Base-by-base conservation (phyloP, 257 asterid genomes). In the Plantago major region DNA sequence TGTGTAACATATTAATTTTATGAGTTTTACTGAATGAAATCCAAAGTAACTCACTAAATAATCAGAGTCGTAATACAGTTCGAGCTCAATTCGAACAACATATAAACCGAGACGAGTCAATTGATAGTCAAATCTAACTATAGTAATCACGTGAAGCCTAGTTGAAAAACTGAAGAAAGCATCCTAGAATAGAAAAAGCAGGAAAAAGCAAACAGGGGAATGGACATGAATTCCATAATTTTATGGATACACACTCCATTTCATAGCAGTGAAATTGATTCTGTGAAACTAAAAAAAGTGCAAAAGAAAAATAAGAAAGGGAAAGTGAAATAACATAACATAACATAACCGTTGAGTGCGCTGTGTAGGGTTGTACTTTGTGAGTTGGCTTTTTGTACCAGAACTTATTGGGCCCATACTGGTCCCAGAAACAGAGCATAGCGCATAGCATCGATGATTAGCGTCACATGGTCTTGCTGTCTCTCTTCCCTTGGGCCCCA, bases 381-480 rank as follows among this genome's bases (percentile, higher is more conserved):
- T 40, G 43, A 15, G 49, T 33, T 45, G 63, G 19, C 17, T 55
- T 49, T 1, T 33, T 7, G 6, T 57, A 38, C 59, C 43, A 51
- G 28, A 22, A 22, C 46, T 4, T 19, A 30, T 19, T 64, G 82
- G 72, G 10, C 79, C 82, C 67, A 69, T 66, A 10, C 13, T 50
- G 40, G 40, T 33, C 40, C 40, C 40, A 33, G 7, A 4, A 33
- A 33, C 40, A 33, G 40, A 58, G 71, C 66, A 28, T 61, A 42
- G 69, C 69, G 60, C 73, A 46, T 71, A 71, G 59, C 26, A 60
- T 75, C 72, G 76, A 80, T 74, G 74, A 87, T 80, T 80, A 76
- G 67, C 68, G 50, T 78, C 93, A 87, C 95, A 77, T 87, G 95
- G 81, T 69, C 73, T 67, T 16, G 69, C 85, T 75, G 88, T 78